Evolutionary conservation across 75 land plant genomes (phyloP), one percentile per base, ranked within the genome.

Genomic region (Adiantum capillusveneris): DNA sequence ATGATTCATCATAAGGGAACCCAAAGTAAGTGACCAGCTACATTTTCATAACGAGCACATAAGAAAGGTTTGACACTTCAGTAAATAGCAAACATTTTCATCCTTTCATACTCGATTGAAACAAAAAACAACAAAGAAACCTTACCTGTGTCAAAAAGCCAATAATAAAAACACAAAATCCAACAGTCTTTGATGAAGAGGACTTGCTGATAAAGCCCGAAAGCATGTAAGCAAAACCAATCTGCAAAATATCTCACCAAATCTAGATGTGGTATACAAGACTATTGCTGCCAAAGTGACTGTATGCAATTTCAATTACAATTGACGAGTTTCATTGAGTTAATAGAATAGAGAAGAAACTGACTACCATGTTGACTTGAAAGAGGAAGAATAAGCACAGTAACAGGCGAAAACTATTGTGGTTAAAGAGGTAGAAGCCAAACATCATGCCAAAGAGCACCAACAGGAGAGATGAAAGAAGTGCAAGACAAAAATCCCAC

Each of bases 381-480:
- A 94, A 94, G 42, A 90, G 83, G 62, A 94, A 90, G 80, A 94
- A 94, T 28, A 89, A 9, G 53, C 92, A 72, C 65, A 94, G 90
- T 24, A 94, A 65, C 31, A 94, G 61, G 12, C 70, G 76, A 67
- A 90, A 94, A 67, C 73, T 74, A 64, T 94, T 90, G 63, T 86
- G 28, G 53, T 79, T 72, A 74, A 94, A 94, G 31, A 94, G 81
- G 48, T 81, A 57, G 57, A 94, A 94, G 60, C 84, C 92, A 54
- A 94, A 90, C 81, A 90, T 74, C 96, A 90, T 94, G 44, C 98
- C 98, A 63, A 86, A 90, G 5, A 90, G 78, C 24, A 90, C 83
- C 28, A 80, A 69, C 43, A 90, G 67, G 58, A 90, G 73, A 7
- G 96, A 75, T n/a, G 96, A 79, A 24, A 83, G 1, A 51, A 94